Evolutionary conservation across 1,139 yeast species (phyloP).

Genomic region (Debaryomyces udenii): DNA sequence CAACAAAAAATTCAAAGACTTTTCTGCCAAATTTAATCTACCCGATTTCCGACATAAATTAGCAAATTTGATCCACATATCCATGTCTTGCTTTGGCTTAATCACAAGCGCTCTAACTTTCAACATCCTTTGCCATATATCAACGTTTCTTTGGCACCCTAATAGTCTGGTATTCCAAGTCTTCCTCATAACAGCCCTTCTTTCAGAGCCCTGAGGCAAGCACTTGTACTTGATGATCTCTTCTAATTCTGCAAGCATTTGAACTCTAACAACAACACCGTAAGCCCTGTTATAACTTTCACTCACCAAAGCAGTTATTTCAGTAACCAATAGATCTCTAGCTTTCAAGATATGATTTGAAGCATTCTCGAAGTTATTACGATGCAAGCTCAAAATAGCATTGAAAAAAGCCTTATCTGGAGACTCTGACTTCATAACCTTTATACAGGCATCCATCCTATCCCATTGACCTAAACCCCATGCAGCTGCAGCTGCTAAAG

Average conservation of each 20-base stretch:
- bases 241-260: conserved; percentile 94
- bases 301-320: conserved; percentile 89
- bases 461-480: conserved; percentile 99
- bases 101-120: conserved; percentile 92
- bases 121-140: conserved; percentile 96
- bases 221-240: conserved; percentile 90
- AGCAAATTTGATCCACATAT: conserved; percentile 98
- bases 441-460: conserved; percentile 86
- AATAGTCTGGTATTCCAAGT: conserved; percentile 93
- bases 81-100: conserved; percentile 95
- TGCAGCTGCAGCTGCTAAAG: conserved; percentile 97
- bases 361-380: conserved; percentile 85
- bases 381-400: conserved; percentile 83
- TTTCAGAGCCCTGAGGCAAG: conserved; percentile 80
- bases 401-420: conserved; percentile 95
- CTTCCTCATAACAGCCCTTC: conserved; percentile 74
- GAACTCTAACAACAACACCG: conserved; percentile 94
- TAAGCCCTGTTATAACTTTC: conserved; percentile 97
- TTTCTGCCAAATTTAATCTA: conserved; percentile 88
- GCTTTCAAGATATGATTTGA: conserved; percentile 78
- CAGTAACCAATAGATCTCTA: conserved; percentile 87
- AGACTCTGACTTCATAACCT: conserved; percentile 87
- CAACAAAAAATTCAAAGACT: conserved; percentile 75
- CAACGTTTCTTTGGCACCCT: conserved; percentile 96
- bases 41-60: conserved; percentile 94